Evolutionary conservation across 179 eudicot species (phyloP), one percentile per base, ranked within the genome.

Genomic region (Camellia oleifera): DNA sequence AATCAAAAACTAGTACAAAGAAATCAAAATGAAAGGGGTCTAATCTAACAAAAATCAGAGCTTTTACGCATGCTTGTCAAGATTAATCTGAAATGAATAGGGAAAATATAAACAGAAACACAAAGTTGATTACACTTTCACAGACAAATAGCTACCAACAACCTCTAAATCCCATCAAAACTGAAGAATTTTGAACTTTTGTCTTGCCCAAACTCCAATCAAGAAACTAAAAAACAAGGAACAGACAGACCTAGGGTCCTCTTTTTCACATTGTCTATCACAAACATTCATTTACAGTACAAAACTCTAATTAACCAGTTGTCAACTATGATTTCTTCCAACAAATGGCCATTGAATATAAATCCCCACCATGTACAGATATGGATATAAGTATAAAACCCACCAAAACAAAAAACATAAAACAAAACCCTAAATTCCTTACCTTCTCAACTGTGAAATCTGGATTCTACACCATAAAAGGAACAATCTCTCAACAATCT

Each of bases 401-500:
- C 77, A 45, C 76, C 69, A 74, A 14, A 45, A 74, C 50, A 48
- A 32, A 32, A 32, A 32, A 32, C 40, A 32, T 32, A 48, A 48
- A 48, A 10, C 62, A 60, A 58, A 69, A 60, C 23, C 75, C 81
- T 44, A 45, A 5, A 13, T 13, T 8, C 53, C 26, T 69, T 79
- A 81, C 82, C 80, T 78, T 79, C 64, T 42, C 73, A 44, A 32
- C n/a, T 18, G 44, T 56, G 18, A 23, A 9, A n/a, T 68, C 42
- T 42, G 53, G n/a, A 78, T 9, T 77, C 72, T n/a, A 50, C 42
- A 76, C 26, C 45, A 72, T 42, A 48, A 32, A 32, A 48, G 52
- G 6, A 48, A 48, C 5, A 48, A 48, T 48, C 52, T 48, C 73
- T 83, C 78, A 83, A n/a, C 66, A 69, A 40, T 78, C 81, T 76